Evolutionary conservation across 179 eudicot species (phyloP), one percentile per base, ranked within the genome.

Genomic region (Amaranthus tricolor): DNA sequence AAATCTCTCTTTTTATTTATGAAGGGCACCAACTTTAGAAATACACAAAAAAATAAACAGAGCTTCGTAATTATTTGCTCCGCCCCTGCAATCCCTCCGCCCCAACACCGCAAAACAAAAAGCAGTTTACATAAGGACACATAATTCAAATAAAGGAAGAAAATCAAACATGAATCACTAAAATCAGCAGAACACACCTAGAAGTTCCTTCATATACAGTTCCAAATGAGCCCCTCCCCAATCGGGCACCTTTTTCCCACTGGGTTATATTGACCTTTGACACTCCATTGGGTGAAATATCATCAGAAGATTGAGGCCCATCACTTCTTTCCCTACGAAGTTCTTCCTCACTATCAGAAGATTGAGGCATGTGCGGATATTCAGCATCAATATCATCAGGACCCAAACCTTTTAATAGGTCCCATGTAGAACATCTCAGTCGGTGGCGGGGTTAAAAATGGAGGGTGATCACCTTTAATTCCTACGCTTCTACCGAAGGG

Each of bases 201-300:
- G 92, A 84, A 77, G 83, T 80, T 67, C 92, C 97, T 83, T 89
- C 89, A 57, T 83, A 85, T 24, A 93, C 98, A 51, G 94, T 88
- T 71, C 98, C 98, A 81, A 88, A 93, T 17, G 98, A 93, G 45
- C 98, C 98, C 60, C 84, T 82, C 53, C 98, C 98, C 44, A 91
- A 80, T 66, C 71, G 76, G 15, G 70, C 76, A 17, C 94, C 98
- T 82, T 85, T 89, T 72, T 81, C 84, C 98, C 98, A 93, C 40
- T 76, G 77, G 54, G 82, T 85, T 68, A 89, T 82, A 9, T 61
- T 78, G 62, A 63, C 53, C 70, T 74, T 75, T 47, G 78, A 78
- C 52, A 79, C 79, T 61, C 86, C 87, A 83, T 68, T 85, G 1
- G 91, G 91, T 9, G 91, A 92, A 71, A 86, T 73, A n/a, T n/a